Conservation (phyloP, 352 stramenopile species). For the Ophiocytium majus region DNA sequence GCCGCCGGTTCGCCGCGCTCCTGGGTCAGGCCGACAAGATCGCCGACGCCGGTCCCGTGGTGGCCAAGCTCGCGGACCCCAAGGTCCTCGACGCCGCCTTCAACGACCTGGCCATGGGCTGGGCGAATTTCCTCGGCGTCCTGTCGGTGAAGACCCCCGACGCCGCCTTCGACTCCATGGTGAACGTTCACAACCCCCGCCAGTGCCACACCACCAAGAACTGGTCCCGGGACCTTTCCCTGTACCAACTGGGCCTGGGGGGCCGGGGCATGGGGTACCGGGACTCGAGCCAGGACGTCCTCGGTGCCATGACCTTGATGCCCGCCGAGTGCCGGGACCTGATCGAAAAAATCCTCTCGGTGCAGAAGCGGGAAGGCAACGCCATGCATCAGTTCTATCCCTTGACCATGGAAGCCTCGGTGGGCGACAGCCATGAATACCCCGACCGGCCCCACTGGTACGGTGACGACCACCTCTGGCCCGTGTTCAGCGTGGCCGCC, state of each 20-base stretch:
- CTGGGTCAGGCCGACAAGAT: neutral
- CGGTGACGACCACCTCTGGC: conserved; percentile 5
- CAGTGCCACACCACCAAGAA: conserved; percentile 13
- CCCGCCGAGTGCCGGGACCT: neutral
- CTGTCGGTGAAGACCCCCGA: neutral
- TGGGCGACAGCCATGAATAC: neutral
- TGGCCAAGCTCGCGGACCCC: neutral
- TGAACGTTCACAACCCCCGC: neutral
- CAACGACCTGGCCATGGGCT: neutral
- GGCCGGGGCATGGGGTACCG: neutral
- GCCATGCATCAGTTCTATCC: conserved; percentile 13
- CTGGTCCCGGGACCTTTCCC: conserved; percentile 6
- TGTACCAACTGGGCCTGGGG: neutral
- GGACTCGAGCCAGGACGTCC: neutral
- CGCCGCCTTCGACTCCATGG: neutral
- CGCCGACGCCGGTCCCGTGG: neutral
- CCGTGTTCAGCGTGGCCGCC: neutral
- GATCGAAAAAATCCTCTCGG: neutral
- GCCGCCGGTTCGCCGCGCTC: neutral
- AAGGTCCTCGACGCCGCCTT: neutral
- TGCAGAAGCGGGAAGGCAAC: neutral
- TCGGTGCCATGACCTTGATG: neutral
- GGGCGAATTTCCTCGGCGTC: neutral
- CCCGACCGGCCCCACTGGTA: neutral
- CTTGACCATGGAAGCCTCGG: neutral